Evolutionary conservation across 2,329 filamentous ascomycete species (phyloP).

Genomic region (Botryotinia calthae): DNA sequence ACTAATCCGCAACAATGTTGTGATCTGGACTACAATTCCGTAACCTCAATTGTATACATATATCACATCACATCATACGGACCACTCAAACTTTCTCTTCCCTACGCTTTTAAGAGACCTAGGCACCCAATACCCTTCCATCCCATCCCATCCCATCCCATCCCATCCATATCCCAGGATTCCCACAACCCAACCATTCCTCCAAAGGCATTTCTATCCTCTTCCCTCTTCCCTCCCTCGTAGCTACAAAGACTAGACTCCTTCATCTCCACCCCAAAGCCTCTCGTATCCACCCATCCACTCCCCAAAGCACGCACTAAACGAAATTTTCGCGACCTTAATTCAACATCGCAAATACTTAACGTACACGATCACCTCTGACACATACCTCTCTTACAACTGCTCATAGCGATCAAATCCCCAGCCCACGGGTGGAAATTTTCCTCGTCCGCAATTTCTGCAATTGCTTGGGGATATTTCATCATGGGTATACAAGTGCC

Average conservation of each 20-base stretch:
- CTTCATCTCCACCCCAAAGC: neutral
- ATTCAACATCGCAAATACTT: constrained; percentile 33
- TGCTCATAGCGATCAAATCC: constrained; percentile 25
- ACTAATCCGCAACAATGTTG: neutral
- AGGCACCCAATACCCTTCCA: neutral
- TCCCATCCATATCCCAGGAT: neutral
- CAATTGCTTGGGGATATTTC: neutral
- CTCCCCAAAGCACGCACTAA: constrained; percentile 5
- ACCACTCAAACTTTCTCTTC: neutral
- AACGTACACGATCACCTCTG: constrained; percentile 30
- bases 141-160: neutral
- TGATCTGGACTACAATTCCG: neutral
- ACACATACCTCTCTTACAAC: constrained; percentile 25
- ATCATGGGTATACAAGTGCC: neutral
- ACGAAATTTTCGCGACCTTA: constrained; percentile 24
- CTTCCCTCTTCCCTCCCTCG: neutral
- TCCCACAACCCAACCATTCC: neutral
- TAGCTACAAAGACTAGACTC: neutral
- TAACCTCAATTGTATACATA: too few species aligned
- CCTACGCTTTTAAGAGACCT: neutral
- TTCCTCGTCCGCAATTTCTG: neutral
- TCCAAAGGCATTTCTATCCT: constrained; percentile 5
- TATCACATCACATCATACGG: neutral
- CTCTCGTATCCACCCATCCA: constrained; percentile 4
- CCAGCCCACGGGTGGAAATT: neutral